Evolutionary conservation across 1,284 basidiomycete genomes (phyloP), one percentile per base, ranked within the genome.

Genomic region (Neonothopanus nambi): DNA sequence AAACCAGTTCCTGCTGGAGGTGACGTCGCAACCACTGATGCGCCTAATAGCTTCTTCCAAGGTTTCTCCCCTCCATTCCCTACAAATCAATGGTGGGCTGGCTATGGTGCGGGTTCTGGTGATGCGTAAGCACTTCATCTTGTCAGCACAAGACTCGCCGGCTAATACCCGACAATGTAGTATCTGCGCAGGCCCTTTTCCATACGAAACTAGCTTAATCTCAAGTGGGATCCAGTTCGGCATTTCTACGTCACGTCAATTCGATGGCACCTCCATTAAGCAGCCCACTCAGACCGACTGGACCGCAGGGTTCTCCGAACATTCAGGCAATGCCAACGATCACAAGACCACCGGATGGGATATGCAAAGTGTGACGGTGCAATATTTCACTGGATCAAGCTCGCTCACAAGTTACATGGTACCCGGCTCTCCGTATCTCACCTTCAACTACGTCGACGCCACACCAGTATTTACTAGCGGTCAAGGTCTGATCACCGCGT

Each of bases 31-130:
- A 66, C 59, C 47, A 63, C 63, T 33, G 61, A 63, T 45, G 68
- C 69, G 15, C 68, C 69, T 7, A 66, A 61, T 38, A 64, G 67
- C 2, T 70, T 71, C 57, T 70, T 69, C 55, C 64, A 66, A 52
- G 68, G 65, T 23, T 63, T 61, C 52, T 59, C 60, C 12, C 65
- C 67, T 15, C 68, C 69, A 0, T 71, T 62, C 46, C 68, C 69
- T 13, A 71, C 69, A 13, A 68, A 67, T 41, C 64, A 65, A 46
- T 70, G 69, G 69, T 71, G 69, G 69, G 61, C 65, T n/a, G 69
- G 67, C 33, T 71, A 63, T 57, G 67, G 60, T 36, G 66, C 68
- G 5, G 61, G 64, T 3, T 56, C 43, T 44, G 67, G 68, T 30
- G 58, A 56, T 55, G 63, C 59, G 61, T 68, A 58, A 59, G 66